Evolutionary conservation across 345 rosid genomes (phyloP).

Genomic region (Brassica nigra): DNA sequence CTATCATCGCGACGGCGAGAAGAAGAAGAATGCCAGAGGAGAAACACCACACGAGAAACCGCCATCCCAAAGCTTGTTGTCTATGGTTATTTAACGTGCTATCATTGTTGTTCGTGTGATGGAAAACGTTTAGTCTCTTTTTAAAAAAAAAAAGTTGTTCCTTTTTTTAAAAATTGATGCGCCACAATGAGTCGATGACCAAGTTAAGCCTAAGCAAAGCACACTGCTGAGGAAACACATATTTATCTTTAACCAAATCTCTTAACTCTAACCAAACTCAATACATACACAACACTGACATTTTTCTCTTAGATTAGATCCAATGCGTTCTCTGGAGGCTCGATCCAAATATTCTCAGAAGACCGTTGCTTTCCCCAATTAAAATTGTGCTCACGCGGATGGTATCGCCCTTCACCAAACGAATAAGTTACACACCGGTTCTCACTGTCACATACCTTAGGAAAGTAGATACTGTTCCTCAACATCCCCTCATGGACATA

Average conservation of each 20-base stretch:
- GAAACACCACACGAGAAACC: no score
- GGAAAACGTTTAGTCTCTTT: neutral
- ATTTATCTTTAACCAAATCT: neutral
- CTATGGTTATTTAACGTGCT: no score
- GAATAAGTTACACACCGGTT: conserved; percentile 16
- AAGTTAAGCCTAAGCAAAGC: neutral
- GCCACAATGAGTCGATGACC: neutral
- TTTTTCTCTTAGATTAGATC: neutral
- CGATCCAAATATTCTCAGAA: conserved; percentile 27
- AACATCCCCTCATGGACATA: conserved; percentile 17
- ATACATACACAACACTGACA: neutral
- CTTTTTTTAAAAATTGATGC: neutral
- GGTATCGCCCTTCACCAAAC: conserved; percentile 17
- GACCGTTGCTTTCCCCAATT: conserved; percentile 15
- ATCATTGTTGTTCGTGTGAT: neutral
- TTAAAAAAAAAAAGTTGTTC: neutral
- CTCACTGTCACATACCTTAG: conserved; percentile 9
- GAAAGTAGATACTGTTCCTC: conserved; percentile 35
- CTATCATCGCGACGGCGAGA: no score
- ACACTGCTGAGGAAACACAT: neutral
- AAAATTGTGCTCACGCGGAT: neutral
- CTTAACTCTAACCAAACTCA: neutral
- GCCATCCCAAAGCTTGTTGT: no score
- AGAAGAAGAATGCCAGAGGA: no score
- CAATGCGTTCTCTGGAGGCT: conserved; percentile 18